Evolutionary conservation across 352 stramenopile genomes (phyloP), one percentile per base, ranked within the genome.

Genomic region (Phytophthora fragariaefolia): DNA sequence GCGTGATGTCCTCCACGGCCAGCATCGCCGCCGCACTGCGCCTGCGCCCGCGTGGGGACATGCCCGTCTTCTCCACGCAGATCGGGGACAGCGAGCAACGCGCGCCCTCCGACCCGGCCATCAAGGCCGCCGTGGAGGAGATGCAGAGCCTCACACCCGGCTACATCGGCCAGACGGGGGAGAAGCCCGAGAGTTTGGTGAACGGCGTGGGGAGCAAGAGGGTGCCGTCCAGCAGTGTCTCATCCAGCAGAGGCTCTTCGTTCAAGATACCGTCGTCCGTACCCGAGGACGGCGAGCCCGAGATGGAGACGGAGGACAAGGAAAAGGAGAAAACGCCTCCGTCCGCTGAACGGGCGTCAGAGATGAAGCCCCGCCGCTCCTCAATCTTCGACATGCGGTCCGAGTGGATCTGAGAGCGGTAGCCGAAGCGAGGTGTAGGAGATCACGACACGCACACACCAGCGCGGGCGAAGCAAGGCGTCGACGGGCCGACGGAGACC

Each of bases 321-420:
- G 34, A 42, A 5, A 74, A 68, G 58, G 56, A 66, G 32, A 66
- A 56, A 17, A 20, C 20, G 30, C 40, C 34, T 23, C 56, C 47
- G n/a, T 42, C 48, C 28, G 54, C 36, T 0, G 64, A 77, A 17
- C 58, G 55, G 63, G 43, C 45, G 22, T 72, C 65, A 0, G 70
- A 74, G 42, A 66, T 66, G 54, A 74, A 77, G 17, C 46, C 55
- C 17, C 73, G 73, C 20, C 73, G 73, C 4, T 81, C 73, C 26
- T 81, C 73, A 2, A 74, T 81, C 54, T 81, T 81, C 38, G 72
- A 81, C 63, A 74, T 77, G 62, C 66, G 66, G 22, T 76, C 66
- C 1, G 73, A 81, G 73, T 81, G 73, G 73, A 78, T 81, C 27
- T 81, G 71, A 50, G 13, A 20, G 15, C 15, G 46, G n/a, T 12